Evolutionary conservation across 306 rosid species (phyloP), one percentile per base, ranked within the genome.

Genomic region (Ziziphus jujuba): DNA sequence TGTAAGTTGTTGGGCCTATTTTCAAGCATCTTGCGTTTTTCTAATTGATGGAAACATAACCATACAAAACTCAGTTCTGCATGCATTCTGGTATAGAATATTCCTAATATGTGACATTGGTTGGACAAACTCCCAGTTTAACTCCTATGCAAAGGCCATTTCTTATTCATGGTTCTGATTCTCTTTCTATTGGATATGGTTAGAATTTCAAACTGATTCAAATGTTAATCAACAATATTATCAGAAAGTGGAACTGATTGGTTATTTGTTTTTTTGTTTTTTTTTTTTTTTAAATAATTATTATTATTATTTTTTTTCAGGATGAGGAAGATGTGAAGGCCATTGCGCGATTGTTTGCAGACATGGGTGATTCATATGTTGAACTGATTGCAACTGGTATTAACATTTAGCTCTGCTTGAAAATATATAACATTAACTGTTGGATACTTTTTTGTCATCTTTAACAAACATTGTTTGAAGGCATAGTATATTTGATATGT

Each of bases 291-390:
- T n/a, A n/a, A 34, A 22, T 59, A 51, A 63, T n/a, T n/a, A n/a
- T 47, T 25, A 25, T 68, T 69, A 47, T 28, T 76, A 38, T 74
- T 68, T 75, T 20, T 58, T 80, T 80, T 72, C 67, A 95, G 99
- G 99, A 90, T 64, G 99, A 95, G 80, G 99, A 95, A 83, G 99
- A 95, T 69, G 97, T 88, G 80, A 95, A 95, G 92, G 97, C 99
- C 9, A 88, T 95, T 85, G 96, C 95, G 69, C 89, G 97, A 75
- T 85, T 95, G 74, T 95, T 88, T 87, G 92, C 99, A 15, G 99
- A 91, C 85, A 91, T 95, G 99, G 99, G 99, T 56, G 97, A 95
- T 82, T 90, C 97, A 49, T 95, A 91, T 34, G 97, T 95, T 63
- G 97, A 91, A 63, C 79, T 95, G 71, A 95, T 95, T 53, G 92